Conservation (phyloP, 768 basidiomycete genomes). For the Atractiella rhizophila region DNA sequence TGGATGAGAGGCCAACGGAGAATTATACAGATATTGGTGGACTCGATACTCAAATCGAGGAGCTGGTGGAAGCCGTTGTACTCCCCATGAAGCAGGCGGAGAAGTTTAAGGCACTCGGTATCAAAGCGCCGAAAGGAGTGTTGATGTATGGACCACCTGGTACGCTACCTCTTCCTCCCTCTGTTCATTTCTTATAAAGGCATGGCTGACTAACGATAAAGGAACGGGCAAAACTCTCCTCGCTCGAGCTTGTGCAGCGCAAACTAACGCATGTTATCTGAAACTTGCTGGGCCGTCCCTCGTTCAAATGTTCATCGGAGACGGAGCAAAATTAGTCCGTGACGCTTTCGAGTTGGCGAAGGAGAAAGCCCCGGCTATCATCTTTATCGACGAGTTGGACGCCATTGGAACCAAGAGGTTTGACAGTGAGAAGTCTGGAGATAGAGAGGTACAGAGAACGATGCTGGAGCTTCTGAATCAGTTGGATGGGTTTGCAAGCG, state of each 20-base stretch:
- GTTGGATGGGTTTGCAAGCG: conserved; percentile 87
- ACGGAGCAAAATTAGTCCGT: conserved; percentile 92
- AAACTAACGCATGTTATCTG: conserved; percentile 90
- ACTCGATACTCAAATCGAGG: conserved; percentile 96
- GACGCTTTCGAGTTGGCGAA: conserved; percentile 96
- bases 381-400: conserved; percentile 50
- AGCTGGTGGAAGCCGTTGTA: conserved; percentile 90
- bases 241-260: conserved; percentile 90
- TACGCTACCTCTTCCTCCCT: conserved; percentile 20
- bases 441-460: conserved; percentile 98
- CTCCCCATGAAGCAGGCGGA: conserved; percentile 96
- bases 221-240: conserved; percentile 94
- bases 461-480: conserved; percentile 98
- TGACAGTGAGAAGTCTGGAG: conserved; percentile 94
- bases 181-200: not conserved
- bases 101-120: conserved; percentile 94
- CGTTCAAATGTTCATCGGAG: conserved; percentile 99
- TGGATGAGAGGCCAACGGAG: conserved; percentile 91
- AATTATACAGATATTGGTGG: conserved; percentile 94
- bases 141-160: conserved; percentile 98
- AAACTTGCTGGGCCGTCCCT: conserved; percentile 93
- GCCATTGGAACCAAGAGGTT: conserved; percentile 38
- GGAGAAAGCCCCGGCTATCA: conserved; percentile 91
- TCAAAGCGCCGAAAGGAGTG: conserved; percentile 89
- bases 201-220: conserved; percentile 14